Evolutionary conservation across 345 rosid genomes (phyloP), one percentile per base, ranked within the genome.

Genomic region (Salix caprea): DNA sequence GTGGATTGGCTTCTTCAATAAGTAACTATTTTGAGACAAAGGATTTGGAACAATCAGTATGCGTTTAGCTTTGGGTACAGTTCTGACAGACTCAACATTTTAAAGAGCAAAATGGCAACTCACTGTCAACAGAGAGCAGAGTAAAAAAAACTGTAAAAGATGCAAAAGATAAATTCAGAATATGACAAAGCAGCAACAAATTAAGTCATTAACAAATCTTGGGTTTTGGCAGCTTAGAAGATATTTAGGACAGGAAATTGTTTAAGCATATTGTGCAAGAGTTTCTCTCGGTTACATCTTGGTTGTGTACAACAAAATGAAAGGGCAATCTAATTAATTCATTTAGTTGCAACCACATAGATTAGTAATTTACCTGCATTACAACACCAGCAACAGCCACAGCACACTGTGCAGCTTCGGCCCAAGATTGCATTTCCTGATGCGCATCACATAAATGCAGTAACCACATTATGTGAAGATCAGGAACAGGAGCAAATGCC

Each of bases 361-460:
- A 48, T 21, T 14, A 61, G 18, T 62, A 15, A 39, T 54, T 72
- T 83, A 93, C 97, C 97, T 92, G 97, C 97, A 92, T 92, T 69
- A 94, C 90, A 83, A 92, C 94, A 79, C 97, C 98, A 77, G 96
- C 94, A 80, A 92, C 97, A 56, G 91, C 97, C 21, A 94, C 98
- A 83, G 98, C 98, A 85, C 96, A 93, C 62, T 96, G 90, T 19
- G 99, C 99, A 77, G 99, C 97, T 87, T 96, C 98, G 79, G 99
- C 98, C 89, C 90, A 96, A 62, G 99, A 93, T 84, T 93, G 99
- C 98, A 96, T 96, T 89, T 96, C 99, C 86, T 96, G 99, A 87
- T 93, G 99, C 2, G 99, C 98, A 85, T 96, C 99, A 79, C 99
- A 96, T 67, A 96, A 84, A 89, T 96, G 99, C 79, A 96, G 81